phyloP scores from a whole-genome alignment of 257 asterid species.

The Jasminum sambac region DNA sequence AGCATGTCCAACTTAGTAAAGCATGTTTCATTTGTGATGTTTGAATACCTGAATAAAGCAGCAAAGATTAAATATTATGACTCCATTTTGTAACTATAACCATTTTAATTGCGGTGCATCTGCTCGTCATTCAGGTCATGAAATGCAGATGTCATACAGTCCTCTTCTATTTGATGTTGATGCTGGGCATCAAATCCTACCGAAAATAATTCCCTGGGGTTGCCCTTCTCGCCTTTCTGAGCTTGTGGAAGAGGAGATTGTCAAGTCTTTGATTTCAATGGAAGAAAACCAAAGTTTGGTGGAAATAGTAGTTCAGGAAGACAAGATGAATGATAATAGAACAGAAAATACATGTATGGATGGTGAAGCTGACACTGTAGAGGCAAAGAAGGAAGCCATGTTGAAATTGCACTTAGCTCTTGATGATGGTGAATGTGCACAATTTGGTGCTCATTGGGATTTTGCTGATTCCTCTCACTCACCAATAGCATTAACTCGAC shows the following conservation, averaged over 20 bases:
- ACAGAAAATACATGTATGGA: constrained; percentile 20
- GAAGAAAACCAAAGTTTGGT: constrained; percentile 41
- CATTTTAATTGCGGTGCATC: neutral
- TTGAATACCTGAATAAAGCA: constrained; percentile 3
- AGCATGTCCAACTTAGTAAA: neutral
- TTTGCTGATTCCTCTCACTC: constrained; percentile 58
- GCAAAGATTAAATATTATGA: neutral
- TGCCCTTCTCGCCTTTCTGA: constrained; percentile 75
- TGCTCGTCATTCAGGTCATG: constrained; percentile 46
- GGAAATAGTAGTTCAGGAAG: constrained; percentile 34
- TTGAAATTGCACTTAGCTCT: constrained; percentile 48
- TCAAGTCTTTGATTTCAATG: constrained; percentile 50
- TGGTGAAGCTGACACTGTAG: constrained; percentile 38
- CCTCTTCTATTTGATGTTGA: constrained; percentile 77
- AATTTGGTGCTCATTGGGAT: constrained; percentile 40
- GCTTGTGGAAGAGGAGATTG: constrained; percentile 75
- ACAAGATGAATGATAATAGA: constrained; percentile 27
- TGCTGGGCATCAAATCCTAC: constrained; percentile 75
- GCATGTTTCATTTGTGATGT: neutral
- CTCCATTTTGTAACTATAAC: constrained; percentile 12
- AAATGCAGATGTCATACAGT: constrained; percentile 38
- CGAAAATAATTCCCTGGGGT: constrained; percentile 62
- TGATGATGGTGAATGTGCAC: constrained; percentile 47
- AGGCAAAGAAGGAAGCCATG: constrained; percentile 69
- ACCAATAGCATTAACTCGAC: constrained; percentile 51